Evolutionary conservation across 805 yeast genomes (phyloP), one percentile per base, ranked within the genome.

Genomic region (Saturnispora sekii): DNA sequence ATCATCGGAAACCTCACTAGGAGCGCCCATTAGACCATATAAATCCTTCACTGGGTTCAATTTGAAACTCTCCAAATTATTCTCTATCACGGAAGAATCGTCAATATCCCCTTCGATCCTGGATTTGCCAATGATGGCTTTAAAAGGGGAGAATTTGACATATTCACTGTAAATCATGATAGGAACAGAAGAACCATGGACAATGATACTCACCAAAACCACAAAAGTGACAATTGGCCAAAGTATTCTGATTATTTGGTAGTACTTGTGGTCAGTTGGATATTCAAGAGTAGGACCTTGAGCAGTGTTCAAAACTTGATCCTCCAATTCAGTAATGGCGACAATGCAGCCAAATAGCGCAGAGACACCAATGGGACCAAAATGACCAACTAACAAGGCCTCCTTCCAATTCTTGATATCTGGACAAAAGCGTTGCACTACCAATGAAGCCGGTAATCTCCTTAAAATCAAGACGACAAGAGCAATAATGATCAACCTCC

Each of bases 341-440:
- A 60, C 29, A 14, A 60, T 56, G 10, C 58, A 56, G 1, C 63
- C 63, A 50, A 57, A 61, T 7, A 61, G 52, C 3, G 63, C 64
- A 32, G 62, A 60, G 16, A 60, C 64, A 16, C 86, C 87, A 55
- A 81, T 78, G 7, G 87, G 87, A 28, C 87, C 87, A 55, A 81
- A 80, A 62, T 76, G 84, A 39, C 86, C 86, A 49, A 79, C 74
- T 56, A 80, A 76, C 5, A 79, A 53, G 1, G 84, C 84, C 56
- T 81, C 86, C 55, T 76, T 69, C 76, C 81, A 72, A 18, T 73
- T 66, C 42, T 69, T 68, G 40, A 81, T 69, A 48, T 77, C 81
- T 1, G 84, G 81, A 21, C 75, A 73, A 17, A 77, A 53, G 1
- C 76, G 79, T 55, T 77, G 76, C 29, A 76, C 62, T 1, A 70